Base-by-base conservation (phyloP, 78 protist genomes). In the Dictyostelium capitatum region DNA sequence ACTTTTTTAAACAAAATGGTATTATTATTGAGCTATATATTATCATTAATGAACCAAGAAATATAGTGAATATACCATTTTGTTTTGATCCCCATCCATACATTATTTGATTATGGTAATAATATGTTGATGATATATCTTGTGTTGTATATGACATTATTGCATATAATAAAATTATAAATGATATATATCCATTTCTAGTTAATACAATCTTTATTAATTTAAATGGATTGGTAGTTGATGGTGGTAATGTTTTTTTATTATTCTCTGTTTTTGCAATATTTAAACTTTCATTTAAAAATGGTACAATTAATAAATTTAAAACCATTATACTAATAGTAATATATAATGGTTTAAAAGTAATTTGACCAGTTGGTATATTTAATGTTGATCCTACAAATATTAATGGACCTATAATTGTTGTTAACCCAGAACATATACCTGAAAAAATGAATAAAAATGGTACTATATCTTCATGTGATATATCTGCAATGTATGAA, bases 231-330 rank as follows among this genome's bases (percentile, higher is more conserved):
- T 67, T 67, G 43, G 43, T 37, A 6, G 25, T 30, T 17, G 48
- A 32, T 7, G 41, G 30, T 1, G 75, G 14, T 4, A 32, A 4
- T 28, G 12, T 32, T 14, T 30, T 32, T 67, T 32, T 67, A 15
- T 67, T 32, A 67, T 67, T 32, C 75, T 67, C 75, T 7, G 37
- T 14, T 67, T 67, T 67, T 15, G 75, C 75, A 32, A 67, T 67
- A 28, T 32, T 17, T 32, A 67, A 67, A 67, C 50, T 32, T 9
- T 67, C 75, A 9, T 32, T 67, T 67, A 67, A 37, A 7, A 67
- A 67, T 32, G 48, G 48, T 30, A 67, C 15, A 4, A 67, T 67
- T 0, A 67, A 4, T 6, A 67, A 19, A 17, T 19, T 15, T 6
- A 11, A 32, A 12, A 23, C 19, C 0, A 32, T 41, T 19, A 67